Conservation (phyloP, 2,329 filamentous ascomycete species). For the Trichoderma citrinoviride region DNA sequence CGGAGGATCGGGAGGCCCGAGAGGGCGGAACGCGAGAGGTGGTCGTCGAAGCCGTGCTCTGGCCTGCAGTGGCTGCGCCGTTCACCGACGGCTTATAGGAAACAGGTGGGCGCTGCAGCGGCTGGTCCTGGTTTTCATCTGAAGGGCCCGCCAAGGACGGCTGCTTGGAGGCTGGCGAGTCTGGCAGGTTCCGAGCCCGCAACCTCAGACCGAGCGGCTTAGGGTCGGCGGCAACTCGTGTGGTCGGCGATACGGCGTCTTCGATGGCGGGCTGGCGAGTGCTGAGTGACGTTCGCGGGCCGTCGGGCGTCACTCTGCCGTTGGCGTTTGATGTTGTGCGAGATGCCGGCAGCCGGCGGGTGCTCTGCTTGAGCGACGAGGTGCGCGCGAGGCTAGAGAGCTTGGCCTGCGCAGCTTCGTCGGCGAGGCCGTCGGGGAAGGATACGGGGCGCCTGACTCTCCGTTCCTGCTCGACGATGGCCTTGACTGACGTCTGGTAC, state of each 20-base stretch:
- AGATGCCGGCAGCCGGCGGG: slow-evolving; percentile 41
- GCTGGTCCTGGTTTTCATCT: slow-evolving; percentile 48
- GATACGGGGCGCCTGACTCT: slow-evolving; percentile 23
- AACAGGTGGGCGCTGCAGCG: slow-evolving; percentile 45
- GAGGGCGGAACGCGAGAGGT: slow-evolving; percentile 48
- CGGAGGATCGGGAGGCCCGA: slow-evolving; percentile 55
- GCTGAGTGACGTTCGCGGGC: slow-evolving; percentile 34
- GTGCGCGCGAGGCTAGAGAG: slow-evolving; percentile 29
- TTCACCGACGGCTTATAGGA: slow-evolving; percentile 46
- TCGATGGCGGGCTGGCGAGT: slow-evolving; percentile 36
- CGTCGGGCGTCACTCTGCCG: slow-evolving; percentile 34
- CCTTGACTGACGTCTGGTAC: slow-evolving; percentile 20
- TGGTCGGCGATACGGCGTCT: slow-evolving; percentile 30
- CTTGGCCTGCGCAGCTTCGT: slow-evolving; percentile 26
- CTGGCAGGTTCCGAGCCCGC: slow-evolving; percentile 43
- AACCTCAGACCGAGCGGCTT: slow-evolving; percentile 25
- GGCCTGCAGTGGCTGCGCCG: slow-evolving; percentile 30
- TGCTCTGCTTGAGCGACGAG: slow-evolving; percentile 33
- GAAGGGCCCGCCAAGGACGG: slow-evolving; percentile 39
- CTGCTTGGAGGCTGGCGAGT: slow-evolving; percentile 47
- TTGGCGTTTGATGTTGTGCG: slow-evolving; percentile 33
- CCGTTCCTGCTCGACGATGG: slow-evolving; percentile 8
- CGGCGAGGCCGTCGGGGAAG: slow-evolving; percentile 19
- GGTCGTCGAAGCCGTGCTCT: slow-evolving; percentile 32
- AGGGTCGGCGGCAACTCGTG: slow-evolving; percentile 25